Evolutionary conservation across 2,329 filamentous ascomycete species (phyloP).

Genomic region (Curvularia lunata): DNA sequence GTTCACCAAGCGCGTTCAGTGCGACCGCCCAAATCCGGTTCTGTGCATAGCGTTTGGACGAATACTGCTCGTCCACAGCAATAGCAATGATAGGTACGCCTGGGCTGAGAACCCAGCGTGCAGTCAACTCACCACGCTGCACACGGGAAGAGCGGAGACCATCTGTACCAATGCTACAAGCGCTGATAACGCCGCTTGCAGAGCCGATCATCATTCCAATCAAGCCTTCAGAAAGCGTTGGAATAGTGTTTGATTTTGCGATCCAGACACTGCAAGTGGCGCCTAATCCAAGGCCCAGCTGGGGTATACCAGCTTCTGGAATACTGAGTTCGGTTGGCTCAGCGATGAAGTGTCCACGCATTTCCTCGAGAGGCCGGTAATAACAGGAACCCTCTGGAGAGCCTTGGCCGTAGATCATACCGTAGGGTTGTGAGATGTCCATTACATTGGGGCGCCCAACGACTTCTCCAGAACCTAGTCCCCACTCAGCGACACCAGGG

Average conservation of each 20-base stretch:
- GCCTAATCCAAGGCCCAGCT: constrained; percentile 71
- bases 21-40: constrained; percentile 87
- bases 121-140: constrained; percentile 76
- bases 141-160: constrained; percentile 67
- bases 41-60: constrained; percentile 68
- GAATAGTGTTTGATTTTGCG: constrained; percentile 77
- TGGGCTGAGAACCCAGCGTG: constrained; percentile 87
- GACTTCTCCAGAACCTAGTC: constrained; percentile 75
- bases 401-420: constrained; percentile 84
- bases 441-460: constrained; percentile 83
- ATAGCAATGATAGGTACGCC: constrained; percentile 90
- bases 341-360: constrained; percentile 75
- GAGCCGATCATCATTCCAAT: constrained; percentile 85
- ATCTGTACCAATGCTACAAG: constrained; percentile 75
- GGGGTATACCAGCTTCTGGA: constrained; percentile 75
- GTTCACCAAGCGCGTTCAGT: constrained; percentile 91
- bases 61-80: constrained; percentile 83
- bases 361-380: constrained; percentile 75
- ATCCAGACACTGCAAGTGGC: constrained; percentile 85
- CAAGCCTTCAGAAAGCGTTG: constrained; percentile 74
- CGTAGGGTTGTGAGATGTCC: constrained; percentile 87
- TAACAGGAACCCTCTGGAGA: constrained; percentile 82
- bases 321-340: constrained; percentile 66
- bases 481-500: constrained; percentile 75
- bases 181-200: constrained; percentile 79